Conservation (phyloP, 768 basidiomycete species). For the Multifurca ochricompacta region DNA sequence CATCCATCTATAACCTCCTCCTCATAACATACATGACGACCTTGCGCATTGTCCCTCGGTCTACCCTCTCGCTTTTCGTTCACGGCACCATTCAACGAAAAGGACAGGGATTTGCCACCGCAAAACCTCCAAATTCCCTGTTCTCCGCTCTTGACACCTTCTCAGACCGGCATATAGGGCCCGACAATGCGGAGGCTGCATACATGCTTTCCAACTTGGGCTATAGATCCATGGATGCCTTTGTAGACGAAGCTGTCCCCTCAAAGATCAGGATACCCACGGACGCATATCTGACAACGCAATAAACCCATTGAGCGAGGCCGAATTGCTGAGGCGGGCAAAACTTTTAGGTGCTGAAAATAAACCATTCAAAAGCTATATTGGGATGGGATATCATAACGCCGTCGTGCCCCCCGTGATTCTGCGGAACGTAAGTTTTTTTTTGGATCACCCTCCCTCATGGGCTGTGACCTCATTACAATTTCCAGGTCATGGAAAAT, state of each 20-base stretch:
- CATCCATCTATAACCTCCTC: not conserved
- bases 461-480: not conserved
- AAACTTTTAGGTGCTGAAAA: conserved; percentile 73
- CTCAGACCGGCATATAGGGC: conserved; percentile 86
- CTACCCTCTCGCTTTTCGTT: conserved; percentile 21
- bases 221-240: conserved; percentile 82
- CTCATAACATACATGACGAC: conserved; percentile 18
- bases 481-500: conserved; percentile 74
- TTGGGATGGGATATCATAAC: conserved; percentile 96
- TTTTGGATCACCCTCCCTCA: not conserved
- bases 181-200: conserved; percentile 70
- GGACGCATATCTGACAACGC: conserved; percentile 54
- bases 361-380: conserved; percentile 82
- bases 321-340: conserved; percentile 69
- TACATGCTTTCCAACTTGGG: conserved; percentile 81
- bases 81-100: conserved; percentile 24
- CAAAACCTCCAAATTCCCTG: conserved; percentile 52
- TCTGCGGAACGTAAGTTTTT: conserved; percentile 67
- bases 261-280: conserved; percentile 64
- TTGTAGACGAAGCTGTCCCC: conserved; percentile 79
- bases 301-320: conserved; percentile 77
- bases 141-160: conserved; percentile 89
- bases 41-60: conserved; percentile 4
- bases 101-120: conserved; percentile 49
- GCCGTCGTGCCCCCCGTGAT: conserved; percentile 95